These are phyloP conservation scores for Paraurostyla sp. DNA, from an alignment of 73 alveolate species.

Conservation along the genomic window DNA sequence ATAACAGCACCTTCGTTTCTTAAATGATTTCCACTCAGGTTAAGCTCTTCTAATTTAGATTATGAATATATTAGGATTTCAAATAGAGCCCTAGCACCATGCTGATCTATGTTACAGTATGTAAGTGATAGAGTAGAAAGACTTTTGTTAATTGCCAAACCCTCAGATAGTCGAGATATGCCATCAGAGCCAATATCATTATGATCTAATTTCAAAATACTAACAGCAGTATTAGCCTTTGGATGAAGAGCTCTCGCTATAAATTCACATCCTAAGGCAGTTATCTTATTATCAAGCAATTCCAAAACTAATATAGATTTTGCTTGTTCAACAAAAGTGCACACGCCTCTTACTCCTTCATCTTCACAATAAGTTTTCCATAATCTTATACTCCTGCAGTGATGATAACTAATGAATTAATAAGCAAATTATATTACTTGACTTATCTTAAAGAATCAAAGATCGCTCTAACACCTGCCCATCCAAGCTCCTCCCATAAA, in stretches of 20 bases:
- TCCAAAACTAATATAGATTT: constrained; percentile 61
- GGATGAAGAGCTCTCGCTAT: constrained; percentile 63
- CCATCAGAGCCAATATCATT: constrained; percentile 81
- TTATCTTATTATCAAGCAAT: constrained; percentile 70
- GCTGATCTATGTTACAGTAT: constrained; percentile 72
- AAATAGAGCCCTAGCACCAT: constrained; percentile 75
- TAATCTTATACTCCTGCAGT: constrained; percentile 62
- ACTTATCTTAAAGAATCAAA: constrained; percentile 71
- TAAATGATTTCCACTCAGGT: constrained; percentile 80
- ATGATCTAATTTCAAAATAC: constrained; percentile 73
- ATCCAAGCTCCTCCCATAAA: constrained; percentile 80
- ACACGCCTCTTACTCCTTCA: constrained; percentile 79
- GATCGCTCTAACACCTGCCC: constrained; percentile 77
- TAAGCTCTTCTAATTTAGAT: constrained; percentile 54
- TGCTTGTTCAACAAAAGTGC: constrained; percentile 41
- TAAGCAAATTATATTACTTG: neutral
- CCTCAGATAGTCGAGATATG: constrained; percentile 61
- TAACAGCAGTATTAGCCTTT: constrained; percentile 47
- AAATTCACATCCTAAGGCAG: constrained; percentile 83
- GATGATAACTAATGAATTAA: constrained; percentile 50
- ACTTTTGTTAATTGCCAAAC: constrained; percentile 67
- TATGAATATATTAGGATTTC: constrained; percentile 75
- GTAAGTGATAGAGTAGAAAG: constrained; percentile 65
- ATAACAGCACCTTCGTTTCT: constrained; percentile 77
- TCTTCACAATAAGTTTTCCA: constrained; percentile 86